Evolutionary conservation across 2,329 filamentous ascomycete species (phyloP).

Genomic region (Ascochyta koolunga): DNA sequence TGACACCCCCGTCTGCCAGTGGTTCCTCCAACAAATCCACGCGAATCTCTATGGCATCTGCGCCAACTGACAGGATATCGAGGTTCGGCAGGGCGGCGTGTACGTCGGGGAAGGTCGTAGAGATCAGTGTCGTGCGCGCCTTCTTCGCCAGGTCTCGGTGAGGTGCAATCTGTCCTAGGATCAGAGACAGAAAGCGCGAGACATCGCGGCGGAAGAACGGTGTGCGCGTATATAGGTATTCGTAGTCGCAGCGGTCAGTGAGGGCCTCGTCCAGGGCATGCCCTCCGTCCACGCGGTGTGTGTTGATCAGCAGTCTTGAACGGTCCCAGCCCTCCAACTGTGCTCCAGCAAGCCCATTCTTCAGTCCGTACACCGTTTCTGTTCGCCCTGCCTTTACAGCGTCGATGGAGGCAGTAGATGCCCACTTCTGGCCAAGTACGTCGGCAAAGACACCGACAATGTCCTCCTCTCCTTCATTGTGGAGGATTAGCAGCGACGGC

Average conservation of each 20-base stretch:
- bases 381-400: slow-evolving; percentile 61
- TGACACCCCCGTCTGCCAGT: slow-evolving; percentile 63
- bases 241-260: slow-evolving; percentile 77
- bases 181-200: slow-evolving; percentile 78
- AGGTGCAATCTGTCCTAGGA: slow-evolving; percentile 77
- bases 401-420: slow-evolving; percentile 62
- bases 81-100: slow-evolving; percentile 81
- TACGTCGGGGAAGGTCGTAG: slow-evolving; percentile 86
- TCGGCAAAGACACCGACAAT: slow-evolving; percentile 79
- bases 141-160: slow-evolving; percentile 80
- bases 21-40: slow-evolving; percentile 82
- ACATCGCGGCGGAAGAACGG: slow-evolving; percentile 77
- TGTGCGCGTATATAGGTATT: slow-evolving; percentile 79
- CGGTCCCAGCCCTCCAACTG: slow-evolving; percentile 64
- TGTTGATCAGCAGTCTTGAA: slow-evolving; percentile 73
- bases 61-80: slow-evolving; percentile 84
- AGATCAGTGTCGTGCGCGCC: slow-evolving; percentile 80
- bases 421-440: slow-evolving; percentile 75
- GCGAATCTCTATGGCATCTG: slow-evolving; percentile 83
- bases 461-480: slow-evolving; percentile 72
- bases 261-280: slow-evolving; percentile 67
- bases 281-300: slow-evolving; percentile 73
- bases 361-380: slow-evolving; percentile 72
- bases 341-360: slow-evolving; percentile 61
- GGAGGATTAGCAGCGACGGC: slow-evolving; percentile 63